Evolutionary conservation across 768 basidiomycete species (phyloP), one percentile per base, ranked within the genome.

Genomic region (Daedaleopsis sinensis): DNA sequence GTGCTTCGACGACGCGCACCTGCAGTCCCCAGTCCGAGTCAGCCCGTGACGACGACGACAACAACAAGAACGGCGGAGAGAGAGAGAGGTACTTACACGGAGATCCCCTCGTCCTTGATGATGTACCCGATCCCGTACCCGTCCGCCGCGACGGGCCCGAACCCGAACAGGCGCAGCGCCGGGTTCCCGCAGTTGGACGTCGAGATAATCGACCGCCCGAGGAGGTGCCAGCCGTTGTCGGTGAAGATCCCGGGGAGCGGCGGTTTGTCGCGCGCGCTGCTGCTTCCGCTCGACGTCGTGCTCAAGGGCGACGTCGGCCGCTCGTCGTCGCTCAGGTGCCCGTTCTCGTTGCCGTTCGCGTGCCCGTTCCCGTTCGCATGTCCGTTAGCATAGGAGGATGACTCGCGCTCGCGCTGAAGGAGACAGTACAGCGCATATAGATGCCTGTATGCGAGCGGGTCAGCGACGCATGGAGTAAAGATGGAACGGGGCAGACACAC

Each of bases 51-150:
- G n/a, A n/a, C n/a, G n/a, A n/a, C n/a, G n/a, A n/a, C n/a, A n/a
- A n/a, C n/a, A n/a, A n/a, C n/a, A n/a, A 1, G n/a, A 12, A 36
- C 16, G 55, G 42, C 15, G n/a, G 18, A 10, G 27, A 56, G 52
- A 61, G 23, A 23, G 44, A 61, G 23, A 49, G 47, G 46, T 3
- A 62, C 87, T 23, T 74, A 92, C 89, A 97, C 80, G 16, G 90
- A 93, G 54, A 96, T 83, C 2, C 89, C 90, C 63, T 96, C 90
- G 65, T 97, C 95, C 76, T 98, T 98, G 81, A 99, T 98, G 73
- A 99, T 99, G 71, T 98, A 99, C 19, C 96, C 96, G 63, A 98
- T 89, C 5, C 96, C 96, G 70, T 94, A 96, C 1, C 96, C 96
- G 66, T 97, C 94, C 19, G 91, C 90, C 1, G 94, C 91, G 59